Conservation (phyloP, 2,329 filamentous ascomycete species). For the Akanthomyces muscarius region DNA sequence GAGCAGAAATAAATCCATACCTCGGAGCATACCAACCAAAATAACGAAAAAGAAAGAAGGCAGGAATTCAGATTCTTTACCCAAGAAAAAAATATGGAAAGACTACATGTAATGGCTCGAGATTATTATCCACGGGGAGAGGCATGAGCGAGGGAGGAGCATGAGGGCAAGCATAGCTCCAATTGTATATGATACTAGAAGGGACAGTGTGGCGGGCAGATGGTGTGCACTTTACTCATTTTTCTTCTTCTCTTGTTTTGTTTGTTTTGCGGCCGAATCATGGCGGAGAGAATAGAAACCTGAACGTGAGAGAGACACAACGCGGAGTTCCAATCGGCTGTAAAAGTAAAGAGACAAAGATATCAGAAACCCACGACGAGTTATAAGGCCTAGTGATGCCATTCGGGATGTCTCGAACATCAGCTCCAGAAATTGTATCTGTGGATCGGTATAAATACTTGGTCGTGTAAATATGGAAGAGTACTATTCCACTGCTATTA, state of each 20-base stretch:
- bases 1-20: constrained; percentile 41
- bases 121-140: not conserved
- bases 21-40: not conserved
- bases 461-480: no score
- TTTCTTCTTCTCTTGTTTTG: not conserved
- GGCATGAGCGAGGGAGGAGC: not conserved
- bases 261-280: not conserved
- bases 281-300: not conserved
- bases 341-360: constrained; percentile 7
- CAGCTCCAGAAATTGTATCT: no score
- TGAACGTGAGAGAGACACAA: not conserved
- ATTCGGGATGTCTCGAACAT: no score
- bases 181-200: constrained; percentile 37
- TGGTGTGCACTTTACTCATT: not conserved
- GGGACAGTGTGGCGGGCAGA: not conserved
- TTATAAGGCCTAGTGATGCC: no score
- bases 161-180: constrained; percentile 17
- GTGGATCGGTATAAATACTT: no score
- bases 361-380: not conserved
- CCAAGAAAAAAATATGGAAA: not conserved
- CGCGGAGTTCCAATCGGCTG: constrained; percentile 5
- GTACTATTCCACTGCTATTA: no score
- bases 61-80: not conserved
- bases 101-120: constrained; percentile 14
- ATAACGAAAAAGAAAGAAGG: not conserved